Base-by-base conservation (phyloP, 1,139 yeast genomes). In the Pneumocystis jirovecii region DNA sequence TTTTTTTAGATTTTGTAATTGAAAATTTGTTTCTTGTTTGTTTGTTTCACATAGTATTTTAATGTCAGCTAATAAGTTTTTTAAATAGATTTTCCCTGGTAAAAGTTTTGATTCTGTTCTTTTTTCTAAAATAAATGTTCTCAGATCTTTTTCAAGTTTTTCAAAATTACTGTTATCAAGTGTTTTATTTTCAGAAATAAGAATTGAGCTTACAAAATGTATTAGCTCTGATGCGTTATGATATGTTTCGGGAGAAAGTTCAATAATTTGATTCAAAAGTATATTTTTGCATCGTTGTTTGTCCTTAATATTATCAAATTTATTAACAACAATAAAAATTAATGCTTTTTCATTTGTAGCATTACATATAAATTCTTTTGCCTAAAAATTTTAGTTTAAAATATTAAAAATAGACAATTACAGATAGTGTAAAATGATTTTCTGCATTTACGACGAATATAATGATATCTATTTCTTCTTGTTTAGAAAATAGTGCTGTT, bases 401-500 rank as follows among this genome's bases (percentile, higher is more conserved):
- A 42, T 42, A 42, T n/a, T 42, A 42, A 42, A 42, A 42, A 19
- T 17, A n/a, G 19, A n/a, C n/a, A 42, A 42, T 42, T 42, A 42
- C 97, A 0, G 96, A 88, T 65, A 89, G 79, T 0, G 99, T 95
- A 72, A 95, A 87, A 74, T 93, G 97, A 72, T 95, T 95, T 73
- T 91, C 97, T 0, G 98, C 96, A 73, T 87, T 88, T 4, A 95
- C 96, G 4, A 95, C 98, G 78, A 95, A 95, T 0, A 95, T 93
- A 8, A 95, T 96, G 71, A 95, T 80, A 74, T 95, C 99, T 70
- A 95, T 95, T 73, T 95, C 98, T 73, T 95, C 98, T 76, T 95
- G 98, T 68, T 97, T 83, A 2, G 97, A 87, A 74, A 91, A 91
- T 0, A 95, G 91, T 72, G 91, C 96, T 0, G 97, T 89, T 0